phyloP scores from a whole-genome alignment of 768 basidiomycete genomes.

The Tylopilus plumbeoviolaceoides region DNA sequence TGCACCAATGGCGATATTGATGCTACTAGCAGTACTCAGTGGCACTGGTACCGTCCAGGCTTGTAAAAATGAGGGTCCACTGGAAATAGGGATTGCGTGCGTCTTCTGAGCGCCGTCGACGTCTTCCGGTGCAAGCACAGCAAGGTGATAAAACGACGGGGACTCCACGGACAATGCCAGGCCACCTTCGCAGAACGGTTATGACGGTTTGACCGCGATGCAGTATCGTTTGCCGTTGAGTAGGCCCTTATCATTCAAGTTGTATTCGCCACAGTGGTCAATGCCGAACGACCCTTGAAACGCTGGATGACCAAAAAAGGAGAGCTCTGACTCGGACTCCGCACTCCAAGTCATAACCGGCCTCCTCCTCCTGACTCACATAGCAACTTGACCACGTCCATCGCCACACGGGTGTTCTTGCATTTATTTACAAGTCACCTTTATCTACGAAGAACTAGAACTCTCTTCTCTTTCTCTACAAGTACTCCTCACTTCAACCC shows the following conservation, averaged over 20 bases:
- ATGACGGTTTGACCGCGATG: background rate
- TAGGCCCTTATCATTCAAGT: background rate
- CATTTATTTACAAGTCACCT: conserved; percentile 13
- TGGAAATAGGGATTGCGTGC: background rate
- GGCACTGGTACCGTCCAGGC: too few species aligned
- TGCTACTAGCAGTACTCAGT: too few species aligned
- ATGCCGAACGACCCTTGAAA: background rate
- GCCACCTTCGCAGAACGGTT: background rate
- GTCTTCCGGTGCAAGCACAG: background rate
- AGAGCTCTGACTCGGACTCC: conserved; percentile 18
- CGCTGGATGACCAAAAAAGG: conserved; percentile 13
- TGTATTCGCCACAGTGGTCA: background rate
- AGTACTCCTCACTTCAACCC: conserved; percentile 10
- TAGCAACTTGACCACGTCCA: conserved; percentile 14
- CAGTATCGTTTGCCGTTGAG: too few species aligned
- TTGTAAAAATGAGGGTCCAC: background rate
- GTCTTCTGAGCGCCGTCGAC: background rate
- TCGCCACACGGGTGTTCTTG: conserved; percentile 24
- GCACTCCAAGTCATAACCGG: background rate
- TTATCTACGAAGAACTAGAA: conserved; percentile 23
- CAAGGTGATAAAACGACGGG: too few species aligned
- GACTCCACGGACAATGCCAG: too few species aligned
- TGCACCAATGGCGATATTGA: conserved; percentile 22
- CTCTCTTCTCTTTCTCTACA: background rate
- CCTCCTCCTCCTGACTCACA: conserved; percentile 23